Base-by-base conservation (phyloP, 345 rosid genomes). In the Populus nigra region DNA sequence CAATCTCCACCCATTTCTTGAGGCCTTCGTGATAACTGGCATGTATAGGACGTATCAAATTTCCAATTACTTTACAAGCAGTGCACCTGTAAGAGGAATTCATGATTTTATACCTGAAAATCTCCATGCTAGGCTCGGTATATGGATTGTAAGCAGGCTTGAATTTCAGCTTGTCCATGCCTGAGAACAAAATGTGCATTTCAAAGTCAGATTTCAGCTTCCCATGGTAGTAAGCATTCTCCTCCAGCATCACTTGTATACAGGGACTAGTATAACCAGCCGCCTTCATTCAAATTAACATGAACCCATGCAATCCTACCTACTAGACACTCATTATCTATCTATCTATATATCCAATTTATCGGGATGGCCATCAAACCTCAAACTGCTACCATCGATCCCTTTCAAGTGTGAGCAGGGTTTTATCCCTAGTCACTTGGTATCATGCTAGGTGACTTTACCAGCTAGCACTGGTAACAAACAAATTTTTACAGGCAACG, bases 111-210 rank as follows among this genome's bases (percentile, higher is more conserved):
- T 80, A 92, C 99, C 97, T 93, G 91, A 91, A 93, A 65, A 96
- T 90, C 82, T 93, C 97, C 97, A 96, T 93, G 87, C 97, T 93
- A 31, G 99, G 99, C 68, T 96, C 98, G 0, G 99, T 96, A 65
- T 96, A 96, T 15, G 99, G 99, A 82, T 96, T 96, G 86, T 96
- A 93, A 53, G 98, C 95, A 77, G 94, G 97, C 88, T 92, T 93
- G 92, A 96, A 96, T 11, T 85, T 89, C 75, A 96, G 82, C 62
- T 92, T 90, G 4, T 94, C 86, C 98, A 93, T 96, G 65, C 99
- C 99, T 96, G 83, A 68, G 68, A 80, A 53, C 70, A 70, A 33
- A 62, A 31, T 31, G 38, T 49, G 22, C 8, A 25, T 27, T 76
- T 38, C n/a, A 16, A 76, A 55, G 68, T 72, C 27, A 50, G 20